These are phyloP conservation scores for Ustilago vetiveriae DNA, from an alignment of 1,284 basidiomycete genomes.

Conservation along the genomic window DNA sequence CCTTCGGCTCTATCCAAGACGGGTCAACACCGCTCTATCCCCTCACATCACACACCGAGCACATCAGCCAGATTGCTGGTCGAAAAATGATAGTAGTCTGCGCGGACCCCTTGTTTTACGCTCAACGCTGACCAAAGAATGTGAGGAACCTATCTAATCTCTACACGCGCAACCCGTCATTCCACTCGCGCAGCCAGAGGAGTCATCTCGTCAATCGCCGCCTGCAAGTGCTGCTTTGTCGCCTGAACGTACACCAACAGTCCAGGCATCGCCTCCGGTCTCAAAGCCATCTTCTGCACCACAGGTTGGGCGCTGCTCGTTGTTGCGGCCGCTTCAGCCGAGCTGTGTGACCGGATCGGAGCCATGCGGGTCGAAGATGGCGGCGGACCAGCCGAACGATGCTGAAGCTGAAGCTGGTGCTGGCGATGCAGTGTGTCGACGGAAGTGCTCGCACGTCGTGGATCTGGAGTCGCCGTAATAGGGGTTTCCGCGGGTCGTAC, in stretches of 20 bases:
- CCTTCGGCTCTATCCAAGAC: too few relatives aligned
- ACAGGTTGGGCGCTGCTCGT: slow-evolving; percentile 1
- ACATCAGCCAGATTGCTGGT: too few relatives aligned
- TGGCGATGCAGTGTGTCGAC: slow-evolving; percentile 15
- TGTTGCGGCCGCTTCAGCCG: slow-evolving; percentile 2
- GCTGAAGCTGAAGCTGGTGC: slow-evolving; percentile 3
- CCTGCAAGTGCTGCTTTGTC: slow-evolving; percentile 46
- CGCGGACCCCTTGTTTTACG: too few relatives aligned
- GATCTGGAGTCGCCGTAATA: not conserved
- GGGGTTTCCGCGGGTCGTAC: not conserved
- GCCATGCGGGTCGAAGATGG: too few relatives aligned
- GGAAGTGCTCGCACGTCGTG: slow-evolving; percentile 15
- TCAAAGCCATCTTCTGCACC: slow-evolving; percentile 43
- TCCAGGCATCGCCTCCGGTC: slow-evolving; percentile 53
- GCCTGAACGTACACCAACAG: slow-evolving; percentile 53
- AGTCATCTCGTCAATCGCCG: slow-evolving; percentile 30
- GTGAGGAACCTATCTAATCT: too few relatives aligned
- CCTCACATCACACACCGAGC: too few relatives aligned
- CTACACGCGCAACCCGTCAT: too few relatives aligned
- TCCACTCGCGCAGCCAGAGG: not conserved
- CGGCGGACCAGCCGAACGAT: not conserved
- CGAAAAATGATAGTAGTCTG: too few relatives aligned
- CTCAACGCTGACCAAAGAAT: too few relatives aligned
- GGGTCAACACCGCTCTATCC: too few relatives aligned
- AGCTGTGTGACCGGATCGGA: slow-evolving; percentile 6